These are phyloP conservation scores for Paracamarosporium sp. DNA, from an alignment of 2,329 filamentous ascomycete species.

Conservation along the genomic window DNA sequence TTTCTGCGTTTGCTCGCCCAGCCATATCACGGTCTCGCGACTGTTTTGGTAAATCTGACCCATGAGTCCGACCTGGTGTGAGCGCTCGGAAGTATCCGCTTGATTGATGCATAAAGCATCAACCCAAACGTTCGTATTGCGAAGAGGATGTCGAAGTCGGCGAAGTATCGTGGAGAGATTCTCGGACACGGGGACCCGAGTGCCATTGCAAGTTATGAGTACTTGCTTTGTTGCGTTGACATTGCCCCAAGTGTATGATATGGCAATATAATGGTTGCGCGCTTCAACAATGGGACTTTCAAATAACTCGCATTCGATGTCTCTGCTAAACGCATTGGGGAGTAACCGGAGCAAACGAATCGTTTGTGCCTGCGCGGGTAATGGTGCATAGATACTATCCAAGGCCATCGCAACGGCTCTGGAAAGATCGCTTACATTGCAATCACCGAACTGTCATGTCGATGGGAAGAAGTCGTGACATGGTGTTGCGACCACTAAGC, in stretches of 20 bases:
- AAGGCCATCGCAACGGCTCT: not conserved
- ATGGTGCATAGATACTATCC: not conserved
- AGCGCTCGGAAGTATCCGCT: constrained; percentile 10
- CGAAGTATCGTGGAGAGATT: constrained; percentile 22
- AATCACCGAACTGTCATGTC: not conserved
- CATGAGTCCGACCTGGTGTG: constrained; percentile 20
- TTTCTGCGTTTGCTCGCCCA: constrained; percentile 13
- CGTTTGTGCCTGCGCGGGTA: not conserved
- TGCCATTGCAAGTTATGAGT: constrained; percentile 18
- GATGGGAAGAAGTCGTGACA: too few species aligned
- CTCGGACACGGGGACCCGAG: constrained; percentile 12
- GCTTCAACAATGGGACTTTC: constrained; percentile 10
- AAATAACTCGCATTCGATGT: constrained; percentile 13
- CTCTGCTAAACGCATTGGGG: constrained; percentile 5
- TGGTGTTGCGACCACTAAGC: not conserved
- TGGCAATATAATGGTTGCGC: constrained; percentile 14
- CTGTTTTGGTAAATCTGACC: constrained; percentile 19
- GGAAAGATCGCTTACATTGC: not conserved
- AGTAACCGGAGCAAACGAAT: constrained; percentile 3
- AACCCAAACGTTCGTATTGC: constrained; percentile 11
- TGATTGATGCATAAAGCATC: constrained; percentile 22
- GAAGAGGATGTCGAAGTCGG: constrained; percentile 11
- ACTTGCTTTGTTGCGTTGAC: constrained; percentile 9
- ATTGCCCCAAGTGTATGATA: constrained; percentile 23
- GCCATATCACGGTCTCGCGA: constrained; percentile 19